phyloP scores from a whole-genome alignment of 495 filamentous ascomycete species.

The Hypoxylon cercidicola region DNA sequence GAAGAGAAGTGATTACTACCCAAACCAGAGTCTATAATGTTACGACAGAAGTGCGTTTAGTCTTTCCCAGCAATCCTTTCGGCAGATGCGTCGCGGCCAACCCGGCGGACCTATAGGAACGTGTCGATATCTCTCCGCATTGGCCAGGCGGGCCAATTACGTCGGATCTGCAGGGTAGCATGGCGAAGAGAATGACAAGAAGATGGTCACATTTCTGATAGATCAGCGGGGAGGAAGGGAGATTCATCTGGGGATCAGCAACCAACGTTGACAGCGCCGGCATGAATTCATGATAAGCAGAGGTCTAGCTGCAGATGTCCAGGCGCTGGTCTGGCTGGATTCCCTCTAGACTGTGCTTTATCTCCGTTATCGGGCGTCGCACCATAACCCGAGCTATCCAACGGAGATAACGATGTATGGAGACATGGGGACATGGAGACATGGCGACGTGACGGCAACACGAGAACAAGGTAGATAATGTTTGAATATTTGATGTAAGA shows the following conservation, averaged over 20 bases:
- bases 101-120: slow-evolving; percentile 30
- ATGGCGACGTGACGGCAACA: slow-evolving; percentile 12
- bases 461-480: slow-evolving; percentile 4
- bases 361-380: slow-evolving; percentile 45
- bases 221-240: slow-evolving; percentile 35
- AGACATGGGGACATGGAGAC: slow-evolving; percentile 10
- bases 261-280: slow-evolving; percentile 11
- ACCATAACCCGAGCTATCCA: slow-evolving; percentile 20
- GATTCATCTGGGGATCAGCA: slow-evolving; percentile 41
- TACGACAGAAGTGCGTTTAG: slow-evolving; percentile 13
- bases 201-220: slow-evolving; percentile 30
- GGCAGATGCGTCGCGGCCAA: slow-evolving; percentile 23
- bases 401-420: slow-evolving; percentile 41
- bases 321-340: slow-evolving; percentile 16
- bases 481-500: slow-evolving; percentile 21
- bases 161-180: slow-evolving; percentile 1
- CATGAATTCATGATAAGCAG: slow-evolving; percentile 35
- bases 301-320: slow-evolving; percentile 28
- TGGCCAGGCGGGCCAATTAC: slow-evolving; percentile 28
- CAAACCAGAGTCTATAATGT: slow-evolving; percentile 6
- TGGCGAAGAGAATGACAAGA: slow-evolving; percentile 18
- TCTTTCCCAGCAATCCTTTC: slow-evolving; percentile 15
- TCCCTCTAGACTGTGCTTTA: slow-evolving; percentile 34
- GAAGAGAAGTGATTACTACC: slow-evolving; percentile 2
- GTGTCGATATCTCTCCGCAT: slow-evolving; percentile 34